These are phyloP conservation scores for Podaxis sp. DNA, from an alignment of 768 basidiomycete genomes.

Conservation along the genomic window DNA sequence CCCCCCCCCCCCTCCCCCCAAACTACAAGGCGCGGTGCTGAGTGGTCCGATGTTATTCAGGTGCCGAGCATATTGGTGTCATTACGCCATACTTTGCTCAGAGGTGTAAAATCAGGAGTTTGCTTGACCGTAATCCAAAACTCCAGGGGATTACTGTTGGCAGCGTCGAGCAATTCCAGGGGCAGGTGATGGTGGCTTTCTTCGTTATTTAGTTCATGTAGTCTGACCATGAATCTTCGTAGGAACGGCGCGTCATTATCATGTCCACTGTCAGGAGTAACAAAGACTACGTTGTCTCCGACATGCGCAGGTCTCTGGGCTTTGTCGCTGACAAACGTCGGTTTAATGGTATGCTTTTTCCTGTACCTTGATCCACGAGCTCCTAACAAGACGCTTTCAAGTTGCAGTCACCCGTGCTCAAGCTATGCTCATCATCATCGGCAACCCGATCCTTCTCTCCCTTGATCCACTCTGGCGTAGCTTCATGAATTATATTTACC, in stretches of 20 bases:
- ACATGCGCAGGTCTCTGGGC: slow-evolving; percentile 51
- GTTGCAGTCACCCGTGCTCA: slow-evolving; percentile 67
- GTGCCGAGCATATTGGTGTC: slow-evolving; percentile 51
- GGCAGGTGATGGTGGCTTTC: slow-evolving; percentile 39
- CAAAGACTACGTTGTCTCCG: slow-evolving; percentile 41
- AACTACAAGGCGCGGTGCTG: not conserved
- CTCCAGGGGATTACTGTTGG: slow-evolving; percentile 50
- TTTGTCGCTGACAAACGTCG: slow-evolving; percentile 53
- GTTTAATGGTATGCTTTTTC: slow-evolving; percentile 43
- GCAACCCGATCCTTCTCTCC: slow-evolving; percentile 52
- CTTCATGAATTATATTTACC: slow-evolving; percentile 55
- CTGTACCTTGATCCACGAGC: not conserved
- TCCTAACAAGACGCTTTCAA: slow-evolving; percentile 17
- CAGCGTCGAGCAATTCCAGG: slow-evolving; percentile 68
- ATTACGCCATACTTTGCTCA: slow-evolving; percentile 69
- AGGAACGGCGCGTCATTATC: slow-evolving; percentile 57
- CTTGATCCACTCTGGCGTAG: slow-evolving; percentile 56
- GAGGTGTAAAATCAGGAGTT: slow-evolving; percentile 42
- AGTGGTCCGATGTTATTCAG: slow-evolving; percentile 14
- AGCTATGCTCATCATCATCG: slow-evolving; percentile 58
- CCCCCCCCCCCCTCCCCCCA: no score
- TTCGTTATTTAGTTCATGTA: slow-evolving; percentile 1
- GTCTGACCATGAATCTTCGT: slow-evolving; percentile 3
- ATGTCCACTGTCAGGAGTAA: slow-evolving; percentile 58
- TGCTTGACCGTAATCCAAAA: slow-evolving; percentile 26